Evolutionary conservation across 352 stramenopile species (phyloP), one percentile per base, ranked within the genome.

Genomic region (Phytophthora brassicae): DNA sequence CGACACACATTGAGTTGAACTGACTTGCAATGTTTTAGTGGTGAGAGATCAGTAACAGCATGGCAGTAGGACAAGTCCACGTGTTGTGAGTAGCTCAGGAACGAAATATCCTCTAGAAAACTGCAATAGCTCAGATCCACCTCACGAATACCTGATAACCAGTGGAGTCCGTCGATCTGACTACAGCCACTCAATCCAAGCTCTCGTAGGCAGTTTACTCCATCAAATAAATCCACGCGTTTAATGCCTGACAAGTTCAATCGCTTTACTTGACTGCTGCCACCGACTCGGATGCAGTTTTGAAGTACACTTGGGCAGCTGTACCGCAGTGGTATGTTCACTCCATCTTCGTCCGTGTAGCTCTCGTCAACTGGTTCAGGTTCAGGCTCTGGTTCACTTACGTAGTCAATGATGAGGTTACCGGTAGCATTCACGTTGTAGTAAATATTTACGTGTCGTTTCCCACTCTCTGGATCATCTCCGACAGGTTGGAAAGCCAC

Each of bases 21-120:
- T 0, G 70, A 68, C 6, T 74, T 59, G 48, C 72, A 86, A 22
- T 75, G 53, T 14, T 67, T 59, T 2, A 90, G 70, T 19, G 83
- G 67, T 24, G 56, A 28, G 23, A 92, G 64, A 47, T 89, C 66
- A 1, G 60, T 64, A 23, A 92, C 61, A 13, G 38, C 63, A 65
- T 91, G 82, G 56, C 82, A 91, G 58, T 91, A 91, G 14, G 77
- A 88, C 16, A 91, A 64, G 39, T 89, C 77, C 7, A 89, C 77
- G 33, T 68, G 64, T 45, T 70, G 53, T 9, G 75, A 68, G 6
- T 56, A 24, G 16, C 49, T 42, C 12, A 91, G 64, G 54, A 77
- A 88, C 20, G 60, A 62, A 4, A 89, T 44, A 60, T 87, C 71
- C 12, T 60, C 55, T n/a, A 91, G 52, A 29, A 80, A 74, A 49